Evolutionary conservation across 257 asterid species (phyloP).

Genomic region (Linderniella brevidens): DNA sequence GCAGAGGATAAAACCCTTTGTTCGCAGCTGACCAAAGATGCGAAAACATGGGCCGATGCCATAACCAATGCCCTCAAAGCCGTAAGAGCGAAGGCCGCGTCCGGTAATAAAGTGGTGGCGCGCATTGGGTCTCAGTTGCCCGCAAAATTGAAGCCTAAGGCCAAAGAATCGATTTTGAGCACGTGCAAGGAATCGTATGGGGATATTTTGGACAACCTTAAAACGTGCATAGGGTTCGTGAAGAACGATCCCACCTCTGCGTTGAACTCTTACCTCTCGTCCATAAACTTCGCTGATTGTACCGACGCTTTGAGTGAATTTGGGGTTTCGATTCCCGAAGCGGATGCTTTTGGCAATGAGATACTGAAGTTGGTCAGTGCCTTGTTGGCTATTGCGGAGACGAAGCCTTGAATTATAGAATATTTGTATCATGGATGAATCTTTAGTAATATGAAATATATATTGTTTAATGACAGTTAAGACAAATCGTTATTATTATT

Average conservation of each 20-base stretch:
- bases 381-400: neutral
- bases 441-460: no score
- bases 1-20: neutral
- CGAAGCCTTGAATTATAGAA: neutral
- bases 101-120: neutral
- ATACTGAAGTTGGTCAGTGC: neutral
- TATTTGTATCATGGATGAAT: no score
- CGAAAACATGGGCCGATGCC: conserved; percentile 1
- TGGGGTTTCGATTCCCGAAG: neutral
- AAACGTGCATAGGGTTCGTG: neutral
- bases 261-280: neutral
- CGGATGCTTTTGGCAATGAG: neutral
- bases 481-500: no score
- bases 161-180: neutral
- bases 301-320: conserved; percentile 2
- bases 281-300: neutral
- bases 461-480: no score
- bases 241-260: neutral
- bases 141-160: neutral
- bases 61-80: conserved; percentile 1
- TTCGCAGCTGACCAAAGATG: neutral
- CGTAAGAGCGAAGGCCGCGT: neutral
- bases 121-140: neutral
- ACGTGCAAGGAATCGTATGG: neutral
- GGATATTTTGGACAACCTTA: neutral